Base-by-base conservation (phyloP, 2,329 filamentous ascomycete species). In the Celoporthe dispersa region DNA sequence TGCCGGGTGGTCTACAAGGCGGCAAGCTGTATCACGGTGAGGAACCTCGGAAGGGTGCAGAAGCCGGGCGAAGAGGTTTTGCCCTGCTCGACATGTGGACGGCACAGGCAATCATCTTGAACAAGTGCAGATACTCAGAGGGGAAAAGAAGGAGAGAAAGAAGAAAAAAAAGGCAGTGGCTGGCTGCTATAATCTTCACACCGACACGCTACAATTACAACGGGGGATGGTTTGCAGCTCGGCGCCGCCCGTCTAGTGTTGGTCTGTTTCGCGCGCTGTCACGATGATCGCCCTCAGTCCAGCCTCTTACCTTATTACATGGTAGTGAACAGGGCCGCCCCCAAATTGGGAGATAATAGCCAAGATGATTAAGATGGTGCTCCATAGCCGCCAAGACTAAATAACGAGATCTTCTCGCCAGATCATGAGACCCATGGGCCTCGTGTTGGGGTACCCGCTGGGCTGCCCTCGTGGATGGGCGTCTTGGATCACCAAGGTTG, bases 381-480 rank as follows among this genome's bases (percentile, higher is more conserved):
- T 33, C 14, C 53, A 19, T 41, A 68, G 41, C 14, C 59, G 64
- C 68, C 67, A 70, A 66, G 44, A 22, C 62, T 35, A 31, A 41
- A 68, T 64, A 65, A 41, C 48, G 59, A 70, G 65, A 70, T 70
- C 68, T 68, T 14, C 48, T 53, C 37, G 64, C 68, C 37, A 57
- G 55, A 70, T 68, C 68, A 70, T 70, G 44, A 70, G 65, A 68
- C 67, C 65, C 66, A 39, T 65, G 67, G n/a, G 39, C 60, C 55
- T 57, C 19, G 61, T 63, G 67, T 59, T 57, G 53, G 48, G 5
- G 48, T 14, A 41, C 48, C n/a, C 7, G 19, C 48, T 25, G 48
- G 48, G 48, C 12, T 33, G 44, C 64, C 51, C 64, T 28, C 35
- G 65, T 60, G 68, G 64, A 55, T 69, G 41, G 39, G 19, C 55